Base-by-base conservation (phyloP, 108 stramenopile genomes). In the Bacterosira constricta region DNA sequence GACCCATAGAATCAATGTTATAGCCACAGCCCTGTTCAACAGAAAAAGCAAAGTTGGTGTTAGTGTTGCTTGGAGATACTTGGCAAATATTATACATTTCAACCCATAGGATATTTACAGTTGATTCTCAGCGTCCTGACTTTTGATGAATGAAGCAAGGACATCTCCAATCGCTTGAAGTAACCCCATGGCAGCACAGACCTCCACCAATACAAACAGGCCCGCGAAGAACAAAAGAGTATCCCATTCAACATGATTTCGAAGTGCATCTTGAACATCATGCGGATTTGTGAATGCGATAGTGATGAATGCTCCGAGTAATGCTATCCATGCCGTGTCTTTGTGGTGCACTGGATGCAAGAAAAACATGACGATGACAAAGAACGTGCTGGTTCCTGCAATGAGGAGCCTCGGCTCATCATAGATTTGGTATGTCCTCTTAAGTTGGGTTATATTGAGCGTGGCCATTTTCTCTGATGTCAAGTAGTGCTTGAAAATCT, bases 211-310 rank as follows among this genome's bases (percentile, higher is more conserved):
- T 31, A 88, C 88, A 64, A 87, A 87, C 18, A 87, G 62, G 12
- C 82, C 86, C 20, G 86, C 86, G 42, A 87, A 87, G 55, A 87
- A 87, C 4, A 87, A 54, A 42, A 87, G 66, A 4, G 86, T 87
- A 37, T 87, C 86, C 86, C 86, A 87, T 56, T 87, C 86, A 54
- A 87, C 82, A 55, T 87, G 82, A 73, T 84, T 84, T 12, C 84
- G 77, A 20, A 85, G 73, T 5, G 81, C 85, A 64, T 77, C 75
- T 68, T 86, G 85, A 2, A 88, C 76, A 60, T 88, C 88, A 59
- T 88, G 88, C 21, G 88, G 88, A 61, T 85, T 84, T 23, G 85
- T 83, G 21, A 86, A 82, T 17, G 82, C 71, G 53, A 88, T 84
- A 10, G 84, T 77, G 20, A 83, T 63, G 42, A 86, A 77, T n/a